Percentiles rank a stretch among this genome's conserved stretches.
Evolutionary conservation across 306 rosid species (phyloP).

Genomic region (Hippophae gyantsensis): DNA sequence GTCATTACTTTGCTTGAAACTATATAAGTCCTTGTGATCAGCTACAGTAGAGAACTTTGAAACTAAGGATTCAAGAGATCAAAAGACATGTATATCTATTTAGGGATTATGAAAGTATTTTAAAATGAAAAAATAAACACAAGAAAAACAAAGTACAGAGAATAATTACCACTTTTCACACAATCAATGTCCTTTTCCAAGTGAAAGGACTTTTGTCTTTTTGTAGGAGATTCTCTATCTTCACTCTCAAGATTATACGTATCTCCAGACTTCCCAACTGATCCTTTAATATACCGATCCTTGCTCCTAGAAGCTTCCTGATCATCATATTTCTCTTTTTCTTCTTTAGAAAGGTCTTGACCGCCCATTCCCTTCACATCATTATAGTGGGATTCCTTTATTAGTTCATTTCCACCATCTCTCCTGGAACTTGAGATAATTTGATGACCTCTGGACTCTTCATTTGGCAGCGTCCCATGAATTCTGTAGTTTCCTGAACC

Average conservation of each 20-base stretch:
- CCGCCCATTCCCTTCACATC: slow-evolving; percentile 40
- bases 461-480: slow-evolving; percentile 31
- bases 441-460: slow-evolving; percentile 39
- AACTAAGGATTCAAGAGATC: slow-evolving; percentile 8
- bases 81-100: neutral
- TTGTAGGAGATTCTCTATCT: slow-evolving; percentile 43
- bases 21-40: slow-evolving; percentile 24
- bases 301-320: slow-evolving; percentile 30
- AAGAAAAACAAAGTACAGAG: slow-evolving; percentile 3
- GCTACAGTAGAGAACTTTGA: slow-evolving; percentile 35
- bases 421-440: slow-evolving; percentile 31
- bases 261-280: slow-evolving; percentile 25
- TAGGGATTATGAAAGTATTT: neutral
- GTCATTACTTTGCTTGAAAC: slow-evolving; percentile 29
- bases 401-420: slow-evolving; percentile 28
- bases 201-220: slow-evolving; percentile 42
- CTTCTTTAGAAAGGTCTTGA: slow-evolving; percentile 34
- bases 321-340: slow-evolving; percentile 35
- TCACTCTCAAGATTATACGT: slow-evolving; percentile 22
- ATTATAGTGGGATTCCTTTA: slow-evolving; percentile 41
- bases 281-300: slow-evolving; percentile 36
- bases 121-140: neutral
- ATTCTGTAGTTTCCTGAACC: slow-evolving; percentile 49
- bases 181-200: slow-evolving; percentile 32
- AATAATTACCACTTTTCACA: slow-evolving; percentile 41